Base-by-base conservation (phyloP, 2,329 filamentous ascomycete species). In the Monosporascus sp. region DNA sequence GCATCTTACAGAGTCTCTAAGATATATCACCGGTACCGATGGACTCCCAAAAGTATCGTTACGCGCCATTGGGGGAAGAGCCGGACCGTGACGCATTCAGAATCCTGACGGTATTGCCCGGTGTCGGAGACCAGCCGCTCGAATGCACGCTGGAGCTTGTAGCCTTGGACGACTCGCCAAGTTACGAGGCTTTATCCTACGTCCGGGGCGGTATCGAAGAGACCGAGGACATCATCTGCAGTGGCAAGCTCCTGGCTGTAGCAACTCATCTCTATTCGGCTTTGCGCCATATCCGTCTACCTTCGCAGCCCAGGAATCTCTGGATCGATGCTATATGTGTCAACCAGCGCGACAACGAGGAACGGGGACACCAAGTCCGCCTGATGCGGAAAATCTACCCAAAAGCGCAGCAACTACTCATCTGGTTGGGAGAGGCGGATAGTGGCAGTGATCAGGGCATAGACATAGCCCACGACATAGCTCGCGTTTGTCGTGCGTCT, bases 11-110 rank as follows among this genome's bases (percentile, higher is more conserved):
- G 5, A 35, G 31, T 35, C 31, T 35, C 38, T 41, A 19, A 41
- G 17, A 41, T n/a, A 20, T 19, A 19, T 41, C 38, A 19, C 38
- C 38, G 17, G 17, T 19, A 20, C 17, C 9, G 38, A 60, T 60
- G 58, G 52, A 51, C 22, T 55, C 52, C 26, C 31, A 35, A 35
- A 14, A 8, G 17, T 58, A 58, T 46, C 55, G 56, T 26, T 60
- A 60, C 37, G 54, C 58, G 24, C 56, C 58, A 2, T 58, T 60
- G n/a, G 54, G 51, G 44, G 49, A 19, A 7, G 58, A 60, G 38
- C 54, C 58, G 11, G 52, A 53, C 2, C 55, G 58, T 19, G 54
- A 44, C n/a, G 48, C 52, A 27, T 58, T 60, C 8, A 54, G 58
- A 46, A 55, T 58, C 7, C 54, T 60, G 41, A 60, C 56, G 0